phyloP scores from a whole-genome alignment of 2,329 filamentous ascomycete genomes.

The Alternaria ventricosa region DNA sequence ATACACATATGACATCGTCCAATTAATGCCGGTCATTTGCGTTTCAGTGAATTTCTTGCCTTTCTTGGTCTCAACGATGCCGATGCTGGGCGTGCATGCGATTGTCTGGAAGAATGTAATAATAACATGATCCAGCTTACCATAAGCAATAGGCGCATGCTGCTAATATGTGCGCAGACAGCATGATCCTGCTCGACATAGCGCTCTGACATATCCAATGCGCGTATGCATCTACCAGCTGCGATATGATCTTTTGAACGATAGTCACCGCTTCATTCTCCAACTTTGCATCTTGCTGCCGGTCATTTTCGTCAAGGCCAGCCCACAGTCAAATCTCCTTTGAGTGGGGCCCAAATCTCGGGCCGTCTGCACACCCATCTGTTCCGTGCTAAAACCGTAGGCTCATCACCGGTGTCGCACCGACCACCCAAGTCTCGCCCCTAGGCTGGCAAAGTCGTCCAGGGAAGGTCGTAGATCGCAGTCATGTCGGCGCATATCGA shows the following conservation, averaged over 20 bases:
- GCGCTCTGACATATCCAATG: background rate
- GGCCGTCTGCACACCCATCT: constrained; percentile 11
- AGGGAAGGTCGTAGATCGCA: background rate
- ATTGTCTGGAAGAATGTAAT: background rate
- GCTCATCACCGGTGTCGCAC: constrained; percentile 22
- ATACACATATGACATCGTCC: background rate
- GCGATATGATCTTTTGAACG: background rate
- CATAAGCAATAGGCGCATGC: background rate
- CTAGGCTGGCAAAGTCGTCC: background rate
- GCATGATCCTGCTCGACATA: background rate
- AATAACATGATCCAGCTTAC: background rate
- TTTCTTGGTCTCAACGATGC: background rate
- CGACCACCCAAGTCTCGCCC: constrained; percentile 17
- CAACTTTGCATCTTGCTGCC: background rate
- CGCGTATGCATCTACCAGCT: background rate
- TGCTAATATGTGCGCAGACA: background rate
- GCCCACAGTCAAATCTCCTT: constrained; percentile 4
- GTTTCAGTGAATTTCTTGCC: background rate
- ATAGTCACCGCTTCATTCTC: background rate
- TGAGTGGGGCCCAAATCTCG: constrained; percentile 13
- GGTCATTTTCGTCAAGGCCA: background rate
- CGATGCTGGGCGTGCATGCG: background rate
- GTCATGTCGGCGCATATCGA: constrained; percentile 4
- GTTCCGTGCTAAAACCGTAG: constrained; percentile 13
- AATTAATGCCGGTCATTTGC: background rate